Conservation (phyloP, 2,329 filamentous ascomycete species). For the Niveomyces coronatus region DNA sequence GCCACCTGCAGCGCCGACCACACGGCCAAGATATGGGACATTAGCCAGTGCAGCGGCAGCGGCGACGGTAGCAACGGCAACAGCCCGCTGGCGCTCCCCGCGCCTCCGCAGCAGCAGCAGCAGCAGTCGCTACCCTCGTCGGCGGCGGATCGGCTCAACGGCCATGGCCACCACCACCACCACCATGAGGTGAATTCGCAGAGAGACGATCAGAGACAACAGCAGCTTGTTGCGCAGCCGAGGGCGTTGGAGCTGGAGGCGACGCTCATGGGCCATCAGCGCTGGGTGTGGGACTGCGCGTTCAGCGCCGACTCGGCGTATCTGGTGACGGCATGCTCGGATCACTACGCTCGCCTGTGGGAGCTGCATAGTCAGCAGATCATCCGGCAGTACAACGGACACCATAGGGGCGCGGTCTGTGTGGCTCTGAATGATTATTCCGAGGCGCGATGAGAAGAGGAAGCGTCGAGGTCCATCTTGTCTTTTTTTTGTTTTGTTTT, state of each 20-base stretch:
- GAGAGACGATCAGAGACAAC: no score
- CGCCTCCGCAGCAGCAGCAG: no score
- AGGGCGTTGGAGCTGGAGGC: constrained; percentile 72
- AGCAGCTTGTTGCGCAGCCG: constrained; percentile 24
- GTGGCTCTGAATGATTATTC: constrained; percentile 86
- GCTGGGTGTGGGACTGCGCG: constrained; percentile 96
- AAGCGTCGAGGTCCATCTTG: background rate
- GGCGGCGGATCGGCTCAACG: no score
- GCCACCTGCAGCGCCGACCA: constrained; percentile 92
- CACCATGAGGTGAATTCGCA: no score
- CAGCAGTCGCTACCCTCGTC: no score
- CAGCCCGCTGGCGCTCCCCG: no score
- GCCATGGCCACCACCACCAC: no score
- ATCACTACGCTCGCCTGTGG: constrained; percentile 89
- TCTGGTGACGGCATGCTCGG: constrained; percentile 83
- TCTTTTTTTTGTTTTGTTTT: background rate
- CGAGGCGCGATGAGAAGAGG: constrained; percentile 35
- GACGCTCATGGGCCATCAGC: constrained; percentile 79
- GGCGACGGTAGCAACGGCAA: no score
- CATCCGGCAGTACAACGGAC: constrained; percentile 90
- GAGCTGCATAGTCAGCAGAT: constrained; percentile 79
- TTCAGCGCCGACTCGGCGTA: constrained; percentile 92
- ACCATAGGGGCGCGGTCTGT: constrained; percentile 84
- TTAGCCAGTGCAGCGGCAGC: no score
- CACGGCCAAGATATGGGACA: constrained; percentile 94